Conservation (phyloP, 305 asterid species). For the Rubia balearica region DNA sequence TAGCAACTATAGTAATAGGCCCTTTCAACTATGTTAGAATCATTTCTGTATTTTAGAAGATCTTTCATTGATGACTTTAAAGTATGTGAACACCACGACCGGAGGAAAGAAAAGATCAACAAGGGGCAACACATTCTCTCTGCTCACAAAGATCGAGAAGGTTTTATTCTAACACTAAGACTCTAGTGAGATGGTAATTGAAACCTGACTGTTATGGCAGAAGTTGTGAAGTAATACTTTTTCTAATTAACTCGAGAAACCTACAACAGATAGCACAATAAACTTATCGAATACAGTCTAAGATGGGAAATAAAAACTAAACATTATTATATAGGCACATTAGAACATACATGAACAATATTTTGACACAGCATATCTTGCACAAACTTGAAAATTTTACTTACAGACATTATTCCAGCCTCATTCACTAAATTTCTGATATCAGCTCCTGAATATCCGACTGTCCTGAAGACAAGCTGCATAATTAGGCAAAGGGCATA, state of each 20-base stretch:
- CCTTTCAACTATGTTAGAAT: not conserved
- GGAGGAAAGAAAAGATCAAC: not conserved
- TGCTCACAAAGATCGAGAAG: not conserved
- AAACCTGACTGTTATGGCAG: not conserved
- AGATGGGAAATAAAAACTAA: not conserved
- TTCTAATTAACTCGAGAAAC: too few species aligned
- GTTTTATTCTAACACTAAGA: not conserved
- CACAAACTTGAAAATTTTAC: constrained; percentile 40
- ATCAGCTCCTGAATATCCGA: constrained; percentile 98
- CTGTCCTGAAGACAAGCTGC: constrained; percentile 98
- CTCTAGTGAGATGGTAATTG: not conserved
- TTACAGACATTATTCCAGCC: constrained; percentile 98
- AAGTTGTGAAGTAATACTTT: not conserved
- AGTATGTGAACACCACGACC: not conserved
- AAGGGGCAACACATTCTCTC: not conserved
- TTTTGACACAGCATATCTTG: not conserved
- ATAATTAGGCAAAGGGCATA: constrained; percentile 20
- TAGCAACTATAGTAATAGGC: constrained; percentile 3
- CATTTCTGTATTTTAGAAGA: not conserved
- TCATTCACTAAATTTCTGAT: constrained; percentile 92
- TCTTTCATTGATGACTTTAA: not conserved
- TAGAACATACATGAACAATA: not conserved
- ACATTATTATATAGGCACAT: not conserved
- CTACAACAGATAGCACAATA: not conserved
- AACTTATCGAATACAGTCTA: not conserved